phyloP scores from a whole-genome alignment of 2,329 filamentous ascomycete genomes.

The Penicillium janthinellum region DNA sequence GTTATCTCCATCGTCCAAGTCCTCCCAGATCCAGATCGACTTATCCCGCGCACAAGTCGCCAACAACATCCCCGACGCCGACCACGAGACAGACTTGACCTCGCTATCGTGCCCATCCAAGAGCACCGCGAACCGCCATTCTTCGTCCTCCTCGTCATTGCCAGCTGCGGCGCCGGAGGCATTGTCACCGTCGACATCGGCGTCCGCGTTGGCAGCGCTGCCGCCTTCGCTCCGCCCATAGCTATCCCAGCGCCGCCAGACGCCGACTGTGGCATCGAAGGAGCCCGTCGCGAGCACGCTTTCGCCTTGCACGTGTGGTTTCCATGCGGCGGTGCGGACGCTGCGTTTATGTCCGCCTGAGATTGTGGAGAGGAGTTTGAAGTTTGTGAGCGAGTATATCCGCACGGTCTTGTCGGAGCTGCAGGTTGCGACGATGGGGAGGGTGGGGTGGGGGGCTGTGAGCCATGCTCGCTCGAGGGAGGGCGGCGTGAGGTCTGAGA shows the following conservation, averaged over 20 bases:
- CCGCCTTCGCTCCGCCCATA: conserved; percentile 31
- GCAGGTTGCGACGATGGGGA: conserved; percentile 85
- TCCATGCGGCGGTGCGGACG: conserved; percentile 86
- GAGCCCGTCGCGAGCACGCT: conserved; percentile 87
- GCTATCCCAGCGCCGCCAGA: conserved; percentile 70
- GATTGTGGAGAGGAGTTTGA: conserved; percentile 76
- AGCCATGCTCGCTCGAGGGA: conserved; percentile 74
- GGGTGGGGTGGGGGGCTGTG: conserved; percentile 78
- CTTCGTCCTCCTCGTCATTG: conserved; percentile 67
- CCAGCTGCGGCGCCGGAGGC: conserved; percentile 33
- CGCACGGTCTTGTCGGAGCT: conserved; percentile 84
- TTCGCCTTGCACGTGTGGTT: conserved; percentile 67
- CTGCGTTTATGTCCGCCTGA: conserved; percentile 88
- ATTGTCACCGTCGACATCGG: background rate
- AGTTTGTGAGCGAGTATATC: conserved; percentile 82
- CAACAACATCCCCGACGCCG: conserved; percentile 70
- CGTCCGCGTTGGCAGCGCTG: conserved; percentile 21
- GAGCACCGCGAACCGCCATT: conserved; percentile 91
- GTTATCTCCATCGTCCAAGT: conserved; percentile 79
- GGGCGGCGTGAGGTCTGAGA: conserved; percentile 57
- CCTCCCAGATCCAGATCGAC: conserved; percentile 98
- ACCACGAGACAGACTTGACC: conserved; percentile 76
- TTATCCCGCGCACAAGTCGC: conserved; percentile 93
- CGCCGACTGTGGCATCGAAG: conserved; percentile 89
- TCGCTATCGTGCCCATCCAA: conserved; percentile 95